Evolutionary conservation across 2,329 filamentous ascomycete genomes (phyloP).

Genomic region (Botryosphaeria dothidea): DNA sequence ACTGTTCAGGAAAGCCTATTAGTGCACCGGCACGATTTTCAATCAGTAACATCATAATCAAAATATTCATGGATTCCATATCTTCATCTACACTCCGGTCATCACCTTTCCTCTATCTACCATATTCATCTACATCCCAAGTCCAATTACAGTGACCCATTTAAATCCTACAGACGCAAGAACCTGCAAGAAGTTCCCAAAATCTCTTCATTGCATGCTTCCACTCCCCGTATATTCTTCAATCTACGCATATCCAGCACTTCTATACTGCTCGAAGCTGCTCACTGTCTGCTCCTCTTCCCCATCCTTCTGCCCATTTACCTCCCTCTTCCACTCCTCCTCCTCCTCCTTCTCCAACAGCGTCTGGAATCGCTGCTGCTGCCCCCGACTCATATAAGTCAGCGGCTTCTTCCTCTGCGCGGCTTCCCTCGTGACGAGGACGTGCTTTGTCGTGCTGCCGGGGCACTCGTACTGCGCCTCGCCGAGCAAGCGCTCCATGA

Average conservation of each 20-base stretch:
- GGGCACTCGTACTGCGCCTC: slow-evolving; percentile 52
- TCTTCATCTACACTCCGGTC: too few relatives aligned
- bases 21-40: too few relatives aligned
- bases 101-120: too few relatives aligned
- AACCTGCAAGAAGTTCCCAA: too few relatives aligned
- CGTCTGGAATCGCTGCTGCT: slow-evolving; percentile 41
- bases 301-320: slow-evolving; percentile 15
- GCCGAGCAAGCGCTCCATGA: slow-evolving; percentile 49
- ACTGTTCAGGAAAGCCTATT: too few relatives aligned
- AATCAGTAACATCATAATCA: too few relatives aligned
- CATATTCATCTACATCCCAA: too few relatives aligned
- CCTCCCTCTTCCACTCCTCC: slow-evolving; percentile 46
- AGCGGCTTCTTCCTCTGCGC: slow-evolving; percentile 44
- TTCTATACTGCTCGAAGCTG: slow-evolving; percentile 14
- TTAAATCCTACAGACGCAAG: too few relatives aligned
- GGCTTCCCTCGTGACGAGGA: slow-evolving; percentile 48
- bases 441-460: slow-evolving; percentile 46
- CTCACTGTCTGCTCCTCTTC: slow-evolving; percentile 1
- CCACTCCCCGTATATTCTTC: not conserved
- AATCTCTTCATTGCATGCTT: too few relatives aligned
- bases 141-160: too few relatives aligned
- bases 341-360: slow-evolving; percentile 47
- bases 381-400: slow-evolving; percentile 46
- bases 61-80: too few relatives aligned
- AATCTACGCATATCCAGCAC: slow-evolving; percentile 1